These are phyloP conservation scores for Calycina herbarum DNA, from an alignment of 2,329 filamentous ascomycete genomes.

Conservation along the genomic window DNA sequence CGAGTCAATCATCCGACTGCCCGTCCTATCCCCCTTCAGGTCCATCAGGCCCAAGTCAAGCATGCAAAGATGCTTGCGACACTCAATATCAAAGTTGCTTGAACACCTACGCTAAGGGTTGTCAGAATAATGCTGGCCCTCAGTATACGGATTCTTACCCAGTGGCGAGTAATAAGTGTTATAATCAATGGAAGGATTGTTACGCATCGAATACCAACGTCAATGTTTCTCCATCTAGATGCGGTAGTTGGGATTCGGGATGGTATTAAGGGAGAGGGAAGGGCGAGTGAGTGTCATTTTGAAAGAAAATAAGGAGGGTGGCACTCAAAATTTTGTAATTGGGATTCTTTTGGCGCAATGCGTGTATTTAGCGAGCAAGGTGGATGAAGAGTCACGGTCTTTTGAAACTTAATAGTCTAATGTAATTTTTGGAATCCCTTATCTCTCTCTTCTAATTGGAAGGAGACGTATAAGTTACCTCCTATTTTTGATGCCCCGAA, in stretches of 20 bases:
- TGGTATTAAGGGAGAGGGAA: constrained; percentile 19
- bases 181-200: constrained; percentile 52
- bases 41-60: constrained; percentile 40
- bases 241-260: constrained; percentile 39
- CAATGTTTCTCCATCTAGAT: constrained; percentile 41
- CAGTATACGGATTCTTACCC: constrained; percentile 32
- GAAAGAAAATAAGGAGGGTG: neutral
- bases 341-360: neutral
- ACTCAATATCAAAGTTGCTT: constrained; percentile 52
- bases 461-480: too few relatives aligned
- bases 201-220: constrained; percentile 44
- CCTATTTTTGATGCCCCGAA: too few relatives aligned
- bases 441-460: neutral
- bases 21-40: constrained; percentile 44
- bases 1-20: constrained; percentile 46
- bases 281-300: neutral
- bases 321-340: neutral
- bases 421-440: neutral
- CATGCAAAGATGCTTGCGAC: constrained; percentile 54
- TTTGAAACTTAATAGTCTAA: neutral
- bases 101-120: constrained; percentile 50
- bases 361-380: neutral
- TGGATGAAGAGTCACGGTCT: neutral
- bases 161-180: constrained; percentile 45
- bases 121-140: constrained; percentile 37